Base-by-base conservation (phyloP, 257 asterid genomes). In the Asclepias syriaca region DNA sequence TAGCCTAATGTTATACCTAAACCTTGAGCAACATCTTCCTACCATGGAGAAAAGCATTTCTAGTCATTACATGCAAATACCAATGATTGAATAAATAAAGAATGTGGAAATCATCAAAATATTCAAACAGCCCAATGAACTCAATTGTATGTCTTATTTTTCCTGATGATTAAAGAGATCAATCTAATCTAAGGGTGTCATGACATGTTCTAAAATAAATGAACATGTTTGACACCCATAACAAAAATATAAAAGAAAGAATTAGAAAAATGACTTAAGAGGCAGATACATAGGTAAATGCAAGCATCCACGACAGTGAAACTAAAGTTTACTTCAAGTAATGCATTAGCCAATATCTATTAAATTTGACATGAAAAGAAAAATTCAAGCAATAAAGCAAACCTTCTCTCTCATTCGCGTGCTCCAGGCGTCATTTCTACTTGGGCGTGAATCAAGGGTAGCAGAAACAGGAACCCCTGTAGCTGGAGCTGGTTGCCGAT, bases 371-470 rank as follows among this genome's bases (percentile, higher is more conserved):
- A 67, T 43, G 29, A 46, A 59, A 51, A 50, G 2, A 40, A 37
- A 8, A 19, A 22, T 50, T 63, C 16, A 45, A 46, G 37, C 11
- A 9, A 37, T 8, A 68, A 22, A 50, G 43, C 71, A 56, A 73
- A 90, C 99, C 99, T 95, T 95, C 78, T 92, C 98, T 81, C 96
- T 82, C 98, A 95, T 95, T 40, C 99, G 97, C 61, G 94, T 74
- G 77, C 99, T 95, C 99, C 99, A 95, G 69, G 99, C 98, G 78
- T 95, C 99, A 55, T 78, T 95, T 78, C 98, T 87, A 74, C 94
- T 92, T 12, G 98, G 90, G 77, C 96, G 99, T 27, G 88, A 87
- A 74, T 95, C 99, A 66, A 85, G 88, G 56, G 88, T 71, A 77
- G 85, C 91, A 73, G 89, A 76, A 78, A 77, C 94, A 72, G 99